Conservation (phyloP, 2,329 filamentous ascomycete genomes). For the Aureobasidium musti region DNA sequence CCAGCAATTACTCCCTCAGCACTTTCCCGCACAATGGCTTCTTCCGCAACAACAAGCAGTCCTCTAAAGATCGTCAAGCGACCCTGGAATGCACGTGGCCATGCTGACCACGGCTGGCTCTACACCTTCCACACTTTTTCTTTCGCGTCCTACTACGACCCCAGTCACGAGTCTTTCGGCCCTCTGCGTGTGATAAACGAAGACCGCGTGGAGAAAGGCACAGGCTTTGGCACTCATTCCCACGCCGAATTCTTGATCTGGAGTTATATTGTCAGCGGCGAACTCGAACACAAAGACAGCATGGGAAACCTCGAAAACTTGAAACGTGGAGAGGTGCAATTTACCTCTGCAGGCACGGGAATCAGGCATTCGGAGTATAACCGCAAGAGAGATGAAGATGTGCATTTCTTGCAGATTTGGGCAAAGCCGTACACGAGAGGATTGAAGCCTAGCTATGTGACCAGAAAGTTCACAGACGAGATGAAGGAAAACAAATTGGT, state of each 20-base stretch:
- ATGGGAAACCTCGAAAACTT: conserved; percentile 73
- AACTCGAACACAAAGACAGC: conserved; percentile 83
- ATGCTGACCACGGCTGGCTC: conserved; percentile 83
- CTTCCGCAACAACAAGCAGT: conserved; percentile 31
- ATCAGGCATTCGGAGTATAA: conserved; percentile 84
- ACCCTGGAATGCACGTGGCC: conserved; percentile 69
- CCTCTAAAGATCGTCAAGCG: conserved; percentile 68
- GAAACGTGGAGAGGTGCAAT: conserved; percentile 80
- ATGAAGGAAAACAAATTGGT: conserved; percentile 71
- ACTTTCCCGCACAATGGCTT: conserved; percentile 32
- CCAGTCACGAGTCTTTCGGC: conserved; percentile 68
- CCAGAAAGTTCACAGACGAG: conserved; percentile 69
- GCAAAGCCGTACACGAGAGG: conserved; percentile 74
- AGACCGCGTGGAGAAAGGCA: conserved; percentile 72
- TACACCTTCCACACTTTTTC: conserved; percentile 85
- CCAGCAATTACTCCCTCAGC: conserved; percentile 27
- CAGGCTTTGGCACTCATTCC: conserved; percentile 80
- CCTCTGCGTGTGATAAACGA: conserved; percentile 84
- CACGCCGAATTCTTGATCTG: conserved; percentile 91
- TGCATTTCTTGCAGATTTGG: conserved; percentile 87
- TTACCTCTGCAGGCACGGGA: conserved; percentile 80
- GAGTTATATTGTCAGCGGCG: conserved; percentile 80
- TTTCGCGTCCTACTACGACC: conserved; percentile 72
- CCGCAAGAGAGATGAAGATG: conserved; percentile 67
- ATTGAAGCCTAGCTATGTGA: conserved; percentile 75